Base-by-base conservation (phyloP, 2,329 filamentous ascomycete species). In the Fusarium lyarnte region DNA sequence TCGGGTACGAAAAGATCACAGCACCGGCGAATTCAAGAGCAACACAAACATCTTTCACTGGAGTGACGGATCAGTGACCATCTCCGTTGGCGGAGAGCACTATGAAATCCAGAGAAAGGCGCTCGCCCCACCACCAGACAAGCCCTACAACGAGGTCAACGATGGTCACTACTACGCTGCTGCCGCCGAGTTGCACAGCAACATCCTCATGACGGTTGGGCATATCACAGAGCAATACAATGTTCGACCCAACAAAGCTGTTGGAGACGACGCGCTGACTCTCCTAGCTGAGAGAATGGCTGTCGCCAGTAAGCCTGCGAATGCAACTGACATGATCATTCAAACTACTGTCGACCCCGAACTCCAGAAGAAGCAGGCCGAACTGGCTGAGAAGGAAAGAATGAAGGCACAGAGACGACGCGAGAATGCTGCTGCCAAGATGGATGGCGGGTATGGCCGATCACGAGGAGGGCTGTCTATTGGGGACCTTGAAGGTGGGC, bases 81-180 rank as follows among this genome's bases (percentile, higher is more conserved):
- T 95, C 29, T 89, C 92, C n/a, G 85, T 95, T 29, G 93, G 92
- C 19, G 90, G 89, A 66, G 90, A 91, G 71, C 93, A 95, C 77
- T 95, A 92, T 84, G 92, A 94, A 77, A 87, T 95, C 49, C 87
- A 90, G 70, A 90, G 88, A 75, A 94, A 93, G 81, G 82, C 86
- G 29, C 88, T 94, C 52, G 92, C 92, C 4, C 91, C 92, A 4
- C 84, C 86, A 4, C 83, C 82, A 17, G 83, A 85, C 76, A 88
- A 90, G 76, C 85, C 87, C 5, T 92, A 93, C 83, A 85, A 90
- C 67, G 88, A 91, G 75, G 85, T 89, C 33, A 88, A 91, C 69
- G 93, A 95, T 75, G 89, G 91, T 11, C 92, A 93, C 80, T 93
- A 92, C 75, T 95, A 95, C 77, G 89, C 93, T 12, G 91, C 91